Percentiles rank a stretch among this genome's conserved stretches.
Evolutionary conservation across 169 alveolate species (phyloP).

Genomic region (Perkinsus marinus): DNA sequence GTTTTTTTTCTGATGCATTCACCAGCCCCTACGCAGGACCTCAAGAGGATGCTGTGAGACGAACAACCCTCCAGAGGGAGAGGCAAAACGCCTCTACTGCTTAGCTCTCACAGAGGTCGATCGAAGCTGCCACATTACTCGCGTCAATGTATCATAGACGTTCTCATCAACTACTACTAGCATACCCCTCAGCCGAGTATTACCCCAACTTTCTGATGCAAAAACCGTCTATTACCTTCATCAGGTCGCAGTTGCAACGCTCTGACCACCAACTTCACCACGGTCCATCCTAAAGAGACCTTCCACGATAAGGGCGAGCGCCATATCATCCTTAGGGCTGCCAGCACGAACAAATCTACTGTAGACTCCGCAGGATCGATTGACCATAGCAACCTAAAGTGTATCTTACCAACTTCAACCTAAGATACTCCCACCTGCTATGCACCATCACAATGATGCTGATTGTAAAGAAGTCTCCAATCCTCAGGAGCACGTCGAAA

Average conservation of each 20-base stretch:
- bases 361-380: background rate
- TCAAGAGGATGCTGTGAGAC: too few species aligned
- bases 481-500: background rate
- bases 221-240: too few species aligned
- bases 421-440: background rate
- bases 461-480: background rate
- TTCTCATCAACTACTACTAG: too few species aligned
- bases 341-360: background rate
- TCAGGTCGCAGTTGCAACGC: background rate
- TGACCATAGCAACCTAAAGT: background rate
- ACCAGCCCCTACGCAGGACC: too few species aligned
- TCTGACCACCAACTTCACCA: background rate
- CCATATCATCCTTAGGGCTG: background rate
- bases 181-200: too few species aligned
- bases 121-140: too few species aligned
- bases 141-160: too few species aligned
- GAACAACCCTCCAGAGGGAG: too few species aligned
- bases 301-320: background rate
- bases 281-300: background rate
- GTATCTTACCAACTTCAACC: background rate
- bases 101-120: too few species aligned
- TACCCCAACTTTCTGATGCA: too few species aligned
- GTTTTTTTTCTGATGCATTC: too few species aligned
- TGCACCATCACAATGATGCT: background rate
- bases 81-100: too few species aligned